phyloP scores from a whole-genome alignment of 805 yeast genomes.

The Starmerella khaoyaiensis region DNA sequence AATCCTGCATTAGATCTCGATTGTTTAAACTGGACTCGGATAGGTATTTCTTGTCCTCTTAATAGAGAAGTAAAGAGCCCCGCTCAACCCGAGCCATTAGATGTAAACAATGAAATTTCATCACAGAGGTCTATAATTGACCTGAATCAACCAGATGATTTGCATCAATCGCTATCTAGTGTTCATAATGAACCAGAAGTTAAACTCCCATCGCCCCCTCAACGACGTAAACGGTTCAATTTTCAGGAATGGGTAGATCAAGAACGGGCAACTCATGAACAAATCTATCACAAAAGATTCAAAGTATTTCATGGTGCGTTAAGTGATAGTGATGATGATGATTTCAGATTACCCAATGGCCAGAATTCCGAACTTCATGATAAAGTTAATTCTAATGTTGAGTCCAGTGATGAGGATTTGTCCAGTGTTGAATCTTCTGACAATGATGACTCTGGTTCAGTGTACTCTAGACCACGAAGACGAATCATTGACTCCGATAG shows the following conservation, averaged over 20 bases:
- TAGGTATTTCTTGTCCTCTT: not conserved
- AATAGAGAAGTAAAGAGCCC: not conserved
- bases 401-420: too few relatives aligned
- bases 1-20: not conserved
- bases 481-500: not conserved
- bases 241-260: slow-evolving; percentile 13
- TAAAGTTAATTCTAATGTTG: not conserved
- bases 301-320: slow-evolving; percentile 14
- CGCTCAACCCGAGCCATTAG: too few relatives aligned
- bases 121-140: too few relatives aligned
- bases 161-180: too few relatives aligned
- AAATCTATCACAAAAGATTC: slow-evolving; percentile 9
- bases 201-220: too few relatives aligned
- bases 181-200: too few relatives aligned
- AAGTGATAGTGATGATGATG: slow-evolving; percentile 20
- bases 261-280: slow-evolving; percentile 13
- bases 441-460: not conserved
- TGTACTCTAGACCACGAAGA: not conserved
- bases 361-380: not conserved
- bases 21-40: not conserved
- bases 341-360: slow-evolving; percentile 2
- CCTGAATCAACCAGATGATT: not conserved
- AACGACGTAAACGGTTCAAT: slow-evolving; percentile 13
- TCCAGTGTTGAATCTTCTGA: too few relatives aligned
- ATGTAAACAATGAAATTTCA: too few relatives aligned